Conservation (phyloP, 768 basidiomycete genomes). For the Lactarius pseudohatsudake region DNA sequence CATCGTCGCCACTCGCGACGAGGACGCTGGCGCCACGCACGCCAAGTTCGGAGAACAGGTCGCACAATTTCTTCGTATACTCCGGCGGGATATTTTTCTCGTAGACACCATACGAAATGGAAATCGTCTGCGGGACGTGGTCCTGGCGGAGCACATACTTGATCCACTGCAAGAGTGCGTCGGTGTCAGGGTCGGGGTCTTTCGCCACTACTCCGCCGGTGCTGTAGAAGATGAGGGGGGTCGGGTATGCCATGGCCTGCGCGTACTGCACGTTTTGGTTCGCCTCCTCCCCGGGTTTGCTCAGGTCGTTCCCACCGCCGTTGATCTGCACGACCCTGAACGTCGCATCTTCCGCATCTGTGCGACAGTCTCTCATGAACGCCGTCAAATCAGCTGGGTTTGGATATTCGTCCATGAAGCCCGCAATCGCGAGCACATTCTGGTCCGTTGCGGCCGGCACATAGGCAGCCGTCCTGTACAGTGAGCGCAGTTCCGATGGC, state of each 20-base stretch:
- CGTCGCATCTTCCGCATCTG: not conserved
- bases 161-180: too few species aligned
- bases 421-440: not conserved
- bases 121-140: not conserved
- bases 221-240: too few species aligned
- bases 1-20: too few species aligned
- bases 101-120: not conserved
- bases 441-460: not conserved
- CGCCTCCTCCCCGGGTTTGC: too few species aligned
- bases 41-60: not conserved
- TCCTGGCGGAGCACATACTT: not conserved
- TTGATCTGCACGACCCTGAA: not conserved
- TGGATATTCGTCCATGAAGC: not conserved
- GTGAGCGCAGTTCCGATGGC: not conserved
- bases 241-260: too few species aligned
- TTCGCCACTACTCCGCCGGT: too few species aligned
- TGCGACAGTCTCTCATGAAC: not conserved
- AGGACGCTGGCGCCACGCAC: not conserved
- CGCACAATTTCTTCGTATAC: not conserved
- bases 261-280: too few species aligned
- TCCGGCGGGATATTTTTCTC: too few species aligned
- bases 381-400: not conserved
- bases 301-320: not conserved
- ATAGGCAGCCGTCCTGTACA: not conserved
- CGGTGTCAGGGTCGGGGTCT: too few species aligned